phyloP scores from a whole-genome alignment of 2,329 filamentous ascomycete species.

The Bimuria novae-zelandiae region DNA sequence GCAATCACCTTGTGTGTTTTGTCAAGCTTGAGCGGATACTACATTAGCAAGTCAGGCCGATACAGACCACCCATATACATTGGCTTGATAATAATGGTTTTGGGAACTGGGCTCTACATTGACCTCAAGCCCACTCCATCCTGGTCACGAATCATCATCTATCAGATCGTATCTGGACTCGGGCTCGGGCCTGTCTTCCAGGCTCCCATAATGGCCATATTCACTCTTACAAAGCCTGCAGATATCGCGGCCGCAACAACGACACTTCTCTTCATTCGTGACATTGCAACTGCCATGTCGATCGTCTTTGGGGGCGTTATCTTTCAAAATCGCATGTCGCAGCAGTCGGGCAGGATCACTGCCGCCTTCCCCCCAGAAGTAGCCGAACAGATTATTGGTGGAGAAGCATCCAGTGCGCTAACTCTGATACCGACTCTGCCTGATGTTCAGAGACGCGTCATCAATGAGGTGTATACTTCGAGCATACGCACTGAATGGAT shows the following conservation, averaged over 20 bases:
- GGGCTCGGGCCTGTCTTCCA: slow-evolving; percentile 57
- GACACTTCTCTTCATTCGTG: slow-evolving; percentile 50
- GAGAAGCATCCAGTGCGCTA: too few relatives aligned
- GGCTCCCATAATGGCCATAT: slow-evolving; percentile 54
- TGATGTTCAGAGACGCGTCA: too few relatives aligned
- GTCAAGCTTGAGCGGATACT: slow-evolving; percentile 49
- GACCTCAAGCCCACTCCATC: slow-evolving; percentile 8
- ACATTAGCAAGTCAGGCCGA: slow-evolving; percentile 44
- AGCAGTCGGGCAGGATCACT: too few relatives aligned
- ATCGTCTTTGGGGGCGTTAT: slow-evolving; percentile 52
- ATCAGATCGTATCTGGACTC: slow-evolving; percentile 54
- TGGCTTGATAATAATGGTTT: slow-evolving; percentile 13
- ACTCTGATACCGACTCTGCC: too few relatives aligned
- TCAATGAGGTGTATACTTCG: too few relatives aligned
- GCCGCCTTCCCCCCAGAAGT: too few relatives aligned
- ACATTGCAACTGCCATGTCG: slow-evolving; percentile 47
- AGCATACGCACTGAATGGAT: too few relatives aligned
- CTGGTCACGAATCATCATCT: slow-evolving; percentile 45
- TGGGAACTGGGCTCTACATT: slow-evolving; percentile 23
- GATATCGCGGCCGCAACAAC: slow-evolving; percentile 55
- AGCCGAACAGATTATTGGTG: too few relatives aligned
- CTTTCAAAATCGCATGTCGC: slow-evolving; percentile 62
- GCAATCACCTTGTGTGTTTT: slow-evolving; percentile 46
- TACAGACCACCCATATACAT: slow-evolving; percentile 33
- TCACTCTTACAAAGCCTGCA: slow-evolving; percentile 38